These are phyloP conservation scores for Paramecium octaurelia DNA, from an alignment of 73 alveolate genomes.

Conservation along the genomic window DNA sequence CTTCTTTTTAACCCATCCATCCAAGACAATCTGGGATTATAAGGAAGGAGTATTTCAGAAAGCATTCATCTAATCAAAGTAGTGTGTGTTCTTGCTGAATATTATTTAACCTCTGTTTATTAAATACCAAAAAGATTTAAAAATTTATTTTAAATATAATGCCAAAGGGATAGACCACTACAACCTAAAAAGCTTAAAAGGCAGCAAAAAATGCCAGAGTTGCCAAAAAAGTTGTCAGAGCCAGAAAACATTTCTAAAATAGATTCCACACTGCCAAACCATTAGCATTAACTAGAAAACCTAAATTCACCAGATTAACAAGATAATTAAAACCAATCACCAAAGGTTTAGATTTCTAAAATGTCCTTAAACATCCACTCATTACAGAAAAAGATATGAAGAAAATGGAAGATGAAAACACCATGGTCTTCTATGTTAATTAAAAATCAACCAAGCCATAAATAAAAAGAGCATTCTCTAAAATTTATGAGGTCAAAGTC, in stretches of 20 bases:
- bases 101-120: neutral
- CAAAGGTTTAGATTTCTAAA: constrained; percentile 65
- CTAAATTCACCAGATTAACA: constrained; percentile 7
- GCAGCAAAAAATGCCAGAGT: neutral
- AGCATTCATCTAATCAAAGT: neutral
- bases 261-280: constrained; percentile 39
- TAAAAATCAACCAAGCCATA: constrained; percentile 74
- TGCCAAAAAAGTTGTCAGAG: neutral
- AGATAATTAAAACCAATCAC: constrained; percentile 4
- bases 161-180: constrained; percentile 2
- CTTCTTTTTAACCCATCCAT: too few relatives aligned
- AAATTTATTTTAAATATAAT: neutral
- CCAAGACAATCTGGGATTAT: too few relatives aligned
- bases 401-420: constrained; percentile 85
- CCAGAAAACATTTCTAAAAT: constrained; percentile 23
- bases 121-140: neutral
- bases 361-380: constrained; percentile 78
- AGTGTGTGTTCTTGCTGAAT: neutral
- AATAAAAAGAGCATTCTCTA: constrained; percentile 78
- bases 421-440: constrained; percentile 82
- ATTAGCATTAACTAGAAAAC: constrained; percentile 27
- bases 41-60: neutral
- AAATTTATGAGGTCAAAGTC: constrained; percentile 71
- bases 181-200: neutral
- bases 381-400: constrained; percentile 80